phyloP scores from a whole-genome alignment of 768 basidiomycete species.

The Panus rudis region DNA sequence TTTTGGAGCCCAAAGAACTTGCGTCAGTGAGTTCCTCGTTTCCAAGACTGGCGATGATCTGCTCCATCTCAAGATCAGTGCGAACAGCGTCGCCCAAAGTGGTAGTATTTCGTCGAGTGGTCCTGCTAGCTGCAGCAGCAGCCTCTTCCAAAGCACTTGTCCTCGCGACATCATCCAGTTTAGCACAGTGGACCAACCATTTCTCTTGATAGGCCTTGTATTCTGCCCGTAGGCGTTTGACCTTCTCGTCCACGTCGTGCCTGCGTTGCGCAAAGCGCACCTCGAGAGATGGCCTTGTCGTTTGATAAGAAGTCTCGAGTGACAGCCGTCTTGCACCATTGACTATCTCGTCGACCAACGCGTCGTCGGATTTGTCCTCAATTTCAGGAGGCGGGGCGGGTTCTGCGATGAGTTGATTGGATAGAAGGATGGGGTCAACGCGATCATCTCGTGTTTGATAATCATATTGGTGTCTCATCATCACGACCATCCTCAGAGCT shows the following conservation, averaged over 20 bases:
- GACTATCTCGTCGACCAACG: constrained; percentile 28
- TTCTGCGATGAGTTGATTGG: constrained; percentile 44
- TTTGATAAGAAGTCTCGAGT: constrained; percentile 35
- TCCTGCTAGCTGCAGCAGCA: constrained; percentile 39
- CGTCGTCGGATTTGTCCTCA: constrained; percentile 40
- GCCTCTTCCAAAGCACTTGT: constrained; percentile 37
- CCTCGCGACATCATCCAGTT: constrained; percentile 56
- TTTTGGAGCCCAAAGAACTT: constrained; percentile 74
- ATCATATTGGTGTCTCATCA: constrained; percentile 54
- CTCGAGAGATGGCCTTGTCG: constrained; percentile 42
- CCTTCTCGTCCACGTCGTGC: constrained; percentile 44
- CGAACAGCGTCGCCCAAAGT: constrained; percentile 81
- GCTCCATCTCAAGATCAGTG: constrained; percentile 95
- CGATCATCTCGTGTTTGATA: constrained; percentile 56
- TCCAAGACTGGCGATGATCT: constrained; percentile 90
- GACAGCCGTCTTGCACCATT: constrained; percentile 40
- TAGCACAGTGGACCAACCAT: constrained; percentile 67
- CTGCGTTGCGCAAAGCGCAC: constrained; percentile 51
- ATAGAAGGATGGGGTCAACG: constrained; percentile 53
- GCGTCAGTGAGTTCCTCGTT: constrained; percentile 93
- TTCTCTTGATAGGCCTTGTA: constrained; percentile 63
- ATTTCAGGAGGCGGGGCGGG: constrained; percentile 34
- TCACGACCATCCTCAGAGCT: constrained; percentile 55
- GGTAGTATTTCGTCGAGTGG: constrained; percentile 69
- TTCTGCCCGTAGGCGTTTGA: constrained; percentile 49